Base-by-base conservation (phyloP, 1,139 yeast genomes). In the Suhomyces wounanorum region DNA sequence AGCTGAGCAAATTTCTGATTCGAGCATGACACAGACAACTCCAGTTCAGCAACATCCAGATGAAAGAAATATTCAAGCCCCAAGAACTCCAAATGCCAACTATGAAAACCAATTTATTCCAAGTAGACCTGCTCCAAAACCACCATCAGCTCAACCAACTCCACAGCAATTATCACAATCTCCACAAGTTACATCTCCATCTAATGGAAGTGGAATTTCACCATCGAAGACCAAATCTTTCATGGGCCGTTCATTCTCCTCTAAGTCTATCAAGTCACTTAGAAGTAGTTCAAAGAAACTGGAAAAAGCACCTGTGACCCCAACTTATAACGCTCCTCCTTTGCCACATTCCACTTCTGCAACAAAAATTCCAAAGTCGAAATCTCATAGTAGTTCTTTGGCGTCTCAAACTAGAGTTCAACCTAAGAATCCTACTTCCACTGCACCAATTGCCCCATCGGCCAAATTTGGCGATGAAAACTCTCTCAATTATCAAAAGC, bases 41-140 rank as follows among this genome's bases (percentile, higher is more conserved):
- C 51, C 52, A 3, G 36, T 43, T 8, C 55, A 50, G 31, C 48
- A 51, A 2, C 54, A 53, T 37, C 52, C 52, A 3, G 56, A 49
- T 31, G 54, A 52, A 30, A 46, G 40, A 25, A 13, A 10, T 11
- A 26, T 54, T 13, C 53, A 47, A 10, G 49, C 52, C 4, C 65
- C 66, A 28, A 59, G 57, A 30, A 61, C 67, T 0, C 66, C 69
- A 30, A 57, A 56, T 45, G 50, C 68, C 44, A 58, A 61, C 51
- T 62, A 56, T 44, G 81, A 76, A 56, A 68, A 63, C 31, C 84
- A 78, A 59, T 84, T 79, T 55, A 82, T 84, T 51, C 89, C 89
- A 7, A 78, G 83, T 48, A 71, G 89, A 54, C 89, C 89, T 0
- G 88, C 90, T 0, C 90, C 90, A 42, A 81, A 79, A 54, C 81